These are phyloP conservation scores for Penicillium sumatraense DNA, from an alignment of 2,329 filamentous ascomycete genomes.

Conservation along the genomic window DNA sequence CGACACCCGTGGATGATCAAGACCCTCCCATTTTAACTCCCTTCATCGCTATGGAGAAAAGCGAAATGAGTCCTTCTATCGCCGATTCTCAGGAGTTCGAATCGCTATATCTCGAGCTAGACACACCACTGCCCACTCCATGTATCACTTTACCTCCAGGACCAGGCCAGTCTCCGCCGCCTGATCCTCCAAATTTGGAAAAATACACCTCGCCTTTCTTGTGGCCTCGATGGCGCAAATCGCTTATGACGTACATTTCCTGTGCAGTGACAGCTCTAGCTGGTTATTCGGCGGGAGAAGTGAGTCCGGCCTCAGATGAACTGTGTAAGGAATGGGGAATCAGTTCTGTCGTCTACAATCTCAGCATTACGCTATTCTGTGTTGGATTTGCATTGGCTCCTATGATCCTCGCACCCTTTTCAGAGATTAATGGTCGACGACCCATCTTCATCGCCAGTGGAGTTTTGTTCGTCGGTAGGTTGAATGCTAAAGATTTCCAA, in stretches of 20 bases:
- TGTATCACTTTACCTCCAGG: slow-evolving; percentile 35
- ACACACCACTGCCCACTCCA: slow-evolving; percentile 60
- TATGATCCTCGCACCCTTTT: slow-evolving; percentile 86
- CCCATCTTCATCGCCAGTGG: slow-evolving; percentile 80
- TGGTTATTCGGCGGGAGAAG: slow-evolving; percentile 80
- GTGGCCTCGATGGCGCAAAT: slow-evolving; percentile 74
- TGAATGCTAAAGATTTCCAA: too few species aligned
- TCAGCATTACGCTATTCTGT: slow-evolving; percentile 82
- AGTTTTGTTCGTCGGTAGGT: slow-evolving; percentile 65
- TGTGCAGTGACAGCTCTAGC: slow-evolving; percentile 77
- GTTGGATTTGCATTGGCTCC: slow-evolving; percentile 79
- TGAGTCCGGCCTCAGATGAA: slow-evolving; percentile 69
- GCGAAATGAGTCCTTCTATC: slow-evolving; percentile 16
- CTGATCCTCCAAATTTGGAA: slow-evolving; percentile 67
- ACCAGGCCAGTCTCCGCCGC: slow-evolving; percentile 46
- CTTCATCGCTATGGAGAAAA: slow-evolving; percentile 18
- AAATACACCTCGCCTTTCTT: slow-evolving; percentile 71
- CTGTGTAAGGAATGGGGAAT: slow-evolving; percentile 70
- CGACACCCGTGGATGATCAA: neutral
- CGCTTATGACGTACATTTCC: slow-evolving; percentile 71
- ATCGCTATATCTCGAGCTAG: slow-evolving; percentile 66
- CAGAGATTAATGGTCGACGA: slow-evolving; percentile 83
- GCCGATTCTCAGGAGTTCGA: slow-evolving; percentile 46
- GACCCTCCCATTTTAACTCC: neutral
- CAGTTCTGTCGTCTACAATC: slow-evolving; percentile 67